Evolutionary conservation across 768 basidiomycete genomes (phyloP).

Genomic region (Astraeus odoratus): DNA sequence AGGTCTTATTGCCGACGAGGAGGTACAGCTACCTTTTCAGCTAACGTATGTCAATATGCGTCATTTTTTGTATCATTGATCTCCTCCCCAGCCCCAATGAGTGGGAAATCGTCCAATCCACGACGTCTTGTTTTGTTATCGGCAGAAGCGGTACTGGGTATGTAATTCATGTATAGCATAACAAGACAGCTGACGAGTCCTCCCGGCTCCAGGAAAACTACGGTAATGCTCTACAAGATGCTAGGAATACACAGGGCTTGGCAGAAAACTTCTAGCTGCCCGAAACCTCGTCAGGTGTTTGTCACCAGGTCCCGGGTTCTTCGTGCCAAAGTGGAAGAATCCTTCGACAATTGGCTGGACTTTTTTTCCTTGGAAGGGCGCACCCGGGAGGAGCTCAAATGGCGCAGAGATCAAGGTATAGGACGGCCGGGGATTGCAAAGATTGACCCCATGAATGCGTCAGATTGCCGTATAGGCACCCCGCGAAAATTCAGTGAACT

Average conservation of each 20-base stretch:
- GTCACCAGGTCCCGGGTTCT: slow-evolving; percentile 59
- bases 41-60: slow-evolving; percentile 1
- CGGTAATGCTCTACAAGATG: slow-evolving; percentile 67
- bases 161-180: slow-evolving; percentile 4
- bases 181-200: no score
- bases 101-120: slow-evolving; percentile 48
- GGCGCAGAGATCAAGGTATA: slow-evolving; percentile 17
- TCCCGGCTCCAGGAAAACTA: slow-evolving; percentile 50
- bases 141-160: slow-evolving; percentile 66
- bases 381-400: slow-evolving; percentile 29
- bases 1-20: slow-evolving; percentile 6
- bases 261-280: slow-evolving; percentile 26
- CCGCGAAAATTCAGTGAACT: slow-evolving; percentile 47
- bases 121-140: slow-evolving; percentile 50
- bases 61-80: slow-evolving; percentile 10
- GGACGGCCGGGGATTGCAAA: slow-evolving; percentile 15
- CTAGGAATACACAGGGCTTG: slow-evolving; percentile 49
- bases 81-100: slow-evolving; percentile 31
- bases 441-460: background rate
- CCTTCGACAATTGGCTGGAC: slow-evolving; percentile 42
- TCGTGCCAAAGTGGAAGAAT: slow-evolving; percentile 54
- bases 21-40: slow-evolving; percentile 3
- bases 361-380: slow-evolving; percentile 32
- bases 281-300: slow-evolving; percentile 55
- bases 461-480: slow-evolving; percentile 29